Conservation (phyloP, 2,329 filamentous ascomycete species). For the Diplodia scrobiculata region DNA sequence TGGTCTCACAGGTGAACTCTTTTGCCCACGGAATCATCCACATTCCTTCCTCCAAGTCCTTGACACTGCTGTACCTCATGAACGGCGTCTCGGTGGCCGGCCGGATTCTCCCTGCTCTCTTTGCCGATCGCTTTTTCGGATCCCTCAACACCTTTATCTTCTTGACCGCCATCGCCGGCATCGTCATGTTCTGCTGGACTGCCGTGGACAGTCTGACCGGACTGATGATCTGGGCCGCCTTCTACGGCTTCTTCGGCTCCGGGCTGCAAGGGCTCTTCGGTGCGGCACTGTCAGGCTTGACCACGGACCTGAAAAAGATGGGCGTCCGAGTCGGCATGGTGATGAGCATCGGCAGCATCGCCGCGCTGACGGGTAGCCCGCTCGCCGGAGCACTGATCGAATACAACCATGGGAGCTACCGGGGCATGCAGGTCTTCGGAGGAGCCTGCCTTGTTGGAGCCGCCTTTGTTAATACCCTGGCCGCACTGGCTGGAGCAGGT, state of each 20-base stretch:
- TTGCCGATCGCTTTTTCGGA: slow-evolving; percentile 49
- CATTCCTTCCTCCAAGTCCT: slow-evolving; percentile 54
- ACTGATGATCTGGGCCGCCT: slow-evolving; percentile 36
- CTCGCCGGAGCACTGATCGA: slow-evolving; percentile 53
- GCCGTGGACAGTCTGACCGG: slow-evolving; percentile 46
- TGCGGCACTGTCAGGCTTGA: slow-evolving; percentile 48
- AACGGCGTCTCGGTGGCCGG: slow-evolving; percentile 59
- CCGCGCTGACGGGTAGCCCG: slow-evolving; percentile 51
- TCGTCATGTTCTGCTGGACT: slow-evolving; percentile 52
- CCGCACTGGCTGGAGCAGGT: neutral
- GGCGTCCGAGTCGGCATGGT: slow-evolving; percentile 55
- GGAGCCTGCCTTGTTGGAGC: slow-evolving; percentile 22
- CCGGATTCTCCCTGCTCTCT: slow-evolving; percentile 51
- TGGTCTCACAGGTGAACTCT: slow-evolving; percentile 47
- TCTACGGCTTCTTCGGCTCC: slow-evolving; percentile 51
- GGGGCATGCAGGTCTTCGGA: slow-evolving; percentile 44
- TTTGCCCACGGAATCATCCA: slow-evolving; percentile 58
- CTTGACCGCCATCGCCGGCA: slow-evolving; percentile 43
- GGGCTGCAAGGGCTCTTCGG: slow-evolving; percentile 53
- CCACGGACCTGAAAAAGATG: slow-evolving; percentile 51
- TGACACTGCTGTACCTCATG: slow-evolving; percentile 59
- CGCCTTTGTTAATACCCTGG: neutral
- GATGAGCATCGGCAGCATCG: slow-evolving; percentile 50
- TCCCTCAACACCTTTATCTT: slow-evolving; percentile 48
- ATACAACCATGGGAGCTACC: slow-evolving; percentile 45